phyloP scores from a whole-genome alignment of 176 grass and related monocot genomes.

The Dactylis glomerata region DNA sequence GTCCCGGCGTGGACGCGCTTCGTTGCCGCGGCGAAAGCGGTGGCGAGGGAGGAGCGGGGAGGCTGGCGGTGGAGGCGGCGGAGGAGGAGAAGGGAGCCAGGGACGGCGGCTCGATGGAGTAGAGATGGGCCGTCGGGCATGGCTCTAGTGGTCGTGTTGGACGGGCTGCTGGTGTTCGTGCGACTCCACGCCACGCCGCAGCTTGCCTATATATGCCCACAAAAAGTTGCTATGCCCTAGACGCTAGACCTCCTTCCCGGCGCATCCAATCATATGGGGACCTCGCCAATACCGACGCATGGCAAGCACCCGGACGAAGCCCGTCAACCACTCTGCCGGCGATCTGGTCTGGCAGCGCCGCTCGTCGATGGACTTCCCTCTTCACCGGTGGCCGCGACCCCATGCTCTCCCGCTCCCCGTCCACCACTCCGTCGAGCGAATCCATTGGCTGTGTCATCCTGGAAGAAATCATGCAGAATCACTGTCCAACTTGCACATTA shows the following conservation, averaged over 20 bases:
- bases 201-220: no score
- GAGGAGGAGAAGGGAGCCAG: background rate
- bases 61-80: background rate
- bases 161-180: no score
- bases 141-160: no score
- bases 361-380: background rate
- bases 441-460: background rate
- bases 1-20: background rate
- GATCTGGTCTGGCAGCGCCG: background rate
- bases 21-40: background rate
- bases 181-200: no score
- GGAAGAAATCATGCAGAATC: background rate
- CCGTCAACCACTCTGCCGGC: background rate
- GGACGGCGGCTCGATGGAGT: no score
- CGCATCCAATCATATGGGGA: background rate
- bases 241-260: no score
- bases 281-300: no score
- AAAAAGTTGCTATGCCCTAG: no score
- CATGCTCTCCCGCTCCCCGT: background rate
- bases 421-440: background rate
- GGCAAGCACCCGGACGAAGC: background rate
- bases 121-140: no score
- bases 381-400: background rate
- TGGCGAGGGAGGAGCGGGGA: background rate
- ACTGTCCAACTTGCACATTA: background rate